These are phyloP conservation scores for Taphrina sp. DNA, from an alignment of 1,139 yeast genomes.

Conservation along the genomic window DNA sequence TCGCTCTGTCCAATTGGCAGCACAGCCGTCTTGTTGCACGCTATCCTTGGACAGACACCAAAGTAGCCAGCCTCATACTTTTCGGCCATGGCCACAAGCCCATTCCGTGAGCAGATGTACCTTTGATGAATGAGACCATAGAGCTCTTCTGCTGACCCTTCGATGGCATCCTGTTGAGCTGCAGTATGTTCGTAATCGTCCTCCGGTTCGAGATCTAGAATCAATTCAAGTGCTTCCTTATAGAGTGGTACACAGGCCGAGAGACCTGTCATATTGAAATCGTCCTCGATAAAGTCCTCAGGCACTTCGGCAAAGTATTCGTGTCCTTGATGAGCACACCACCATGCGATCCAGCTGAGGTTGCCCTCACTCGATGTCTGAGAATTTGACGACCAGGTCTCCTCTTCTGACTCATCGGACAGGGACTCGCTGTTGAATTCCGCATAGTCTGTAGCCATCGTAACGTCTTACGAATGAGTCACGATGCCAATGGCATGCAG, in stretches of 20 bases:
- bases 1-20: constrained; percentile 92
- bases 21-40: constrained; percentile 87
- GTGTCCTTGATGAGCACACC: constrained; percentile 83
- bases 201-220: constrained; percentile 70
- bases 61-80: constrained; percentile 86
- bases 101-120: constrained; percentile 82
- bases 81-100: constrained; percentile 81
- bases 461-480: too few relatives aligned
- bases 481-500: too few relatives aligned
- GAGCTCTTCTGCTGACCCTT: constrained; percentile 84
- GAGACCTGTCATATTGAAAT: constrained; percentile 88
- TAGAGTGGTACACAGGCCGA: constrained; percentile 84
- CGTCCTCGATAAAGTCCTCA: constrained; percentile 93
- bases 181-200: constrained; percentile 43
- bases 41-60: constrained; percentile 87
- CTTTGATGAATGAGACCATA: constrained; percentile 95
- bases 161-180: constrained; percentile 64
- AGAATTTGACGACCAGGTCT: constrained; percentile 26
- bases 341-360: constrained; percentile 68
- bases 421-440: constrained; percentile 10
- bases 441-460: constrained; percentile 6
- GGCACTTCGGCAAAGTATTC: constrained; percentile 91
- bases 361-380: constrained; percentile 29
- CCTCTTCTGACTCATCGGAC: constrained; percentile 10
- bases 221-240: constrained; percentile 86